Percentiles rank a stretch among this genome's conserved stretches.
Conservation (phyloP, 176 grass and related monocot species). For the Bothriochloa decipiens region DNA sequence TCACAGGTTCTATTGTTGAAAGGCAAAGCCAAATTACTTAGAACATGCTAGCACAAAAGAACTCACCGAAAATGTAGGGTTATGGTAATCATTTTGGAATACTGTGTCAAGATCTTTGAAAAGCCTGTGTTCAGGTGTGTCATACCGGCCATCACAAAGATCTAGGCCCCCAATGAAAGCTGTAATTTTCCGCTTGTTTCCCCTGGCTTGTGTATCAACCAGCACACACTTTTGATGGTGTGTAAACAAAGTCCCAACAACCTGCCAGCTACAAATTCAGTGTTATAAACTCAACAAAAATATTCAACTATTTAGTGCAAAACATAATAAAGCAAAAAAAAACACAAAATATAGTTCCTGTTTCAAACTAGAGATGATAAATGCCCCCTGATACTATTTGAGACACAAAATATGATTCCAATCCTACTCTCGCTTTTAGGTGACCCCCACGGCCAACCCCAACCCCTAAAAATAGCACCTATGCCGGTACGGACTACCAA, state of each 20-base stretch:
- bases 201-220: constrained; percentile 83
- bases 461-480: neutral
- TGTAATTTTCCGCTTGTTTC: constrained; percentile 90
- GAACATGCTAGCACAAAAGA: constrained; percentile 29
- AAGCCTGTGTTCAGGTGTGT: constrained; percentile 93
- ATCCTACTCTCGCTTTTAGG: neutral
- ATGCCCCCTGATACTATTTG: neutral
- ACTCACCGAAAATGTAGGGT: constrained; percentile 92
- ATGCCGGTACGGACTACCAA: neutral
- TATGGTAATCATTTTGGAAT: constrained; percentile 83
- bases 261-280: constrained; percentile 59
- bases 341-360: constrained; percentile 29
- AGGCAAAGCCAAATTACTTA: constrained; percentile 16
- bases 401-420: neutral
- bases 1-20: too few species aligned
- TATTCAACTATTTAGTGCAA: neutral
- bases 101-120: constrained; percentile 81
- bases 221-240: constrained; percentile 97
- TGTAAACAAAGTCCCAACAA: constrained; percentile 91
- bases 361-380: neutral
- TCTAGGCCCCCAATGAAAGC: constrained; percentile 92
- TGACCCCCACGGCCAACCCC: neutral
- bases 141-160: constrained; percentile 98
- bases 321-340: constrained; percentile 3
- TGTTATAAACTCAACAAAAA: constrained; percentile 14